Percentiles rank a stretch among this genome's conserved stretches.
These are phyloP conservation scores for Salix exigua DNA, from an alignment of 345 rosid genomes.

Conservation along the genomic window DNA sequence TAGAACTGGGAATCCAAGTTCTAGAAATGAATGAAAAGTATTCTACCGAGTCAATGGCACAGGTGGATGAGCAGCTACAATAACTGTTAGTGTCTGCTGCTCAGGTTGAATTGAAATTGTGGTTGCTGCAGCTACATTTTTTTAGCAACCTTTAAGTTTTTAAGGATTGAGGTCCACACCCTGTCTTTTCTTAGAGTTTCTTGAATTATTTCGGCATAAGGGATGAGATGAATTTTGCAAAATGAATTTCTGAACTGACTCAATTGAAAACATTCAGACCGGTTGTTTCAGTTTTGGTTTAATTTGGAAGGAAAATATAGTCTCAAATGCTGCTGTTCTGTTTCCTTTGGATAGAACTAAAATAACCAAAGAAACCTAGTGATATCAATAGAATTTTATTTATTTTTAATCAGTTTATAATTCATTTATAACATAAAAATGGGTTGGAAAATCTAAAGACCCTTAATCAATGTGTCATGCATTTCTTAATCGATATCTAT, in stretches of 20 bases:
- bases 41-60: background rate
- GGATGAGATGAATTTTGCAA: background rate
- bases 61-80: background rate
- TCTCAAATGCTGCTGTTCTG: background rate
- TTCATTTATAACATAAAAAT: background rate
- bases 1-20: background rate
- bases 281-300: background rate
- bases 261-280: background rate
- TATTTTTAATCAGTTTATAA: background rate
- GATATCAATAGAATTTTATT: background rate
- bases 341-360: background rate
- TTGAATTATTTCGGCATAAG: background rate
- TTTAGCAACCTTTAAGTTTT: background rate
- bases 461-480: background rate
- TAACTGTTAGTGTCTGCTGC: background rate
- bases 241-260: background rate
- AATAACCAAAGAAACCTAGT: background rate
- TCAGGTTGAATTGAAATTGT: background rate
- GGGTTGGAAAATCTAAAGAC: background rate
- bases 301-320: background rate
- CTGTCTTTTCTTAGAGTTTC: slow-evolving; percentile 1
- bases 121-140: background rate
- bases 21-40: background rate
- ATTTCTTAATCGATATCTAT: background rate
- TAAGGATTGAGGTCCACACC: background rate